A percentile compares a stretch with the other conserved stretches of the same genome.
Evolutionary conservation across 108 stramenopile genomes (phyloP).

Genomic region (Pinguiococcus pyrenoidosus): DNA sequence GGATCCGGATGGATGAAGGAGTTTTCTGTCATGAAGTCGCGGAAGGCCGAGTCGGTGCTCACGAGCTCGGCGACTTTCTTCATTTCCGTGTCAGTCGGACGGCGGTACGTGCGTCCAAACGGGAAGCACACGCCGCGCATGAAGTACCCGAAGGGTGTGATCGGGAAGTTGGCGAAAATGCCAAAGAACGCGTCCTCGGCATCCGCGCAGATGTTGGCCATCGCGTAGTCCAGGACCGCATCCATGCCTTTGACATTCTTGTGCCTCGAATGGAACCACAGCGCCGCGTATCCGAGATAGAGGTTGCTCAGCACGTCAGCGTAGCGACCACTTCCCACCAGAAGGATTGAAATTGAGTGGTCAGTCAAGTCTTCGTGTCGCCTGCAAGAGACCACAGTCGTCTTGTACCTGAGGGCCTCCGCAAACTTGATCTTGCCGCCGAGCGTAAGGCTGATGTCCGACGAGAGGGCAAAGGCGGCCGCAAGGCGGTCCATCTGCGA

Average conservation of each 20-base stretch:
- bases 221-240: conserved; percentile 85
- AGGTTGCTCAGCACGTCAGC: conserved; percentile 90
- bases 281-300: conserved; percentile 89
- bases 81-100: too few relatives aligned
- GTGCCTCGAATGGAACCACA: conserved; percentile 77
- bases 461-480: conserved; percentile 86
- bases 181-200: conserved; percentile 76
- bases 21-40: conserved; percentile 19
- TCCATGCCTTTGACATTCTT: conserved; percentile 58
- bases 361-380: too few relatives aligned
- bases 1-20: conserved; percentile 20
- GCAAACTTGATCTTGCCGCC: conserved; percentile 94
- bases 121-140: conserved; percentile 29
- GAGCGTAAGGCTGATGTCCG: conserved; percentile 81
- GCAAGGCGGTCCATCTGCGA: conserved; percentile 85
- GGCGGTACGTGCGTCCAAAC: conserved; percentile 55
- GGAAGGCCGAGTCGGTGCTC: too few relatives aligned
- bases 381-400: too few relatives aligned
- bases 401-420: conserved; percentile 82
- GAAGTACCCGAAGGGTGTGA: conserved; percentile 11
- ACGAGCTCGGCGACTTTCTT: too few relatives aligned
- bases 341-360: too few relatives aligned
- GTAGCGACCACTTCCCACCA: conserved; percentile 81
- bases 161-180: conserved; percentile 88
- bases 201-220: too few relatives aligned